Evolutionary conservation across 2,329 filamentous ascomycete genomes (phyloP), one percentile per base, ranked within the genome.

Genomic region (Coniochaeta pulveracea): DNA sequence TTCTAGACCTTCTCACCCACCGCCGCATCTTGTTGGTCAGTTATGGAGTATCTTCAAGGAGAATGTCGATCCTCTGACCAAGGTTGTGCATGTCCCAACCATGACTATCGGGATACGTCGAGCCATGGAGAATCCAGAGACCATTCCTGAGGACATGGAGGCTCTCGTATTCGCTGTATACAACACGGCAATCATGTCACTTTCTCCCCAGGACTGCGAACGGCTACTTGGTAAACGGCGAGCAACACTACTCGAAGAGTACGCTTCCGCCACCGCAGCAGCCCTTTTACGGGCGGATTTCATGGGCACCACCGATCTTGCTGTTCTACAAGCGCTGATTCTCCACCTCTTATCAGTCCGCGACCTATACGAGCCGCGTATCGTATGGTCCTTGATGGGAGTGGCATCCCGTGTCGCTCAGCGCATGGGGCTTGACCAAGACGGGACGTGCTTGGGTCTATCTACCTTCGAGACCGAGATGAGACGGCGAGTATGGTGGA

Each of bases 1-100:
- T 10, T 11, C 26, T 6, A 18, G 3, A 18, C 11, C 8, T 17
- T 10, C 15, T 10, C 26, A 28, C n/a, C 26, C 26, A 6, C 19
- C 26, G 10, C 3, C 26, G 3, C 15, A 28, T 11, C 26, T 11
- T 6, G n/a, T 28, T 17, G 5, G n/a, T 16, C 6, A 10, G 10
- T 18, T 28, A 5, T 76, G 71, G 71, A 63, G 71, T 37, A 47
- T 59, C 3, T 73, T 68, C 37, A 45, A 71, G 1, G 60, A 69
- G 8, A 72, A 72, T 38, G 60, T 76, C 25, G 64, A 76, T 39
- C 69, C 71, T 2, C 46, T 76, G 11, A 58, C 67, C 32, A 76
- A 74, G 42, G 43, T 75, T 11, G 60, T 70, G 8, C 71, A 76
- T 43, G 54, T 64, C 7, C 69, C 69, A 0, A 66, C 61, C 3